Evolutionary conservation across 129 eudicot species (phyloP).

Genomic region (Arctium lappa): DNA sequence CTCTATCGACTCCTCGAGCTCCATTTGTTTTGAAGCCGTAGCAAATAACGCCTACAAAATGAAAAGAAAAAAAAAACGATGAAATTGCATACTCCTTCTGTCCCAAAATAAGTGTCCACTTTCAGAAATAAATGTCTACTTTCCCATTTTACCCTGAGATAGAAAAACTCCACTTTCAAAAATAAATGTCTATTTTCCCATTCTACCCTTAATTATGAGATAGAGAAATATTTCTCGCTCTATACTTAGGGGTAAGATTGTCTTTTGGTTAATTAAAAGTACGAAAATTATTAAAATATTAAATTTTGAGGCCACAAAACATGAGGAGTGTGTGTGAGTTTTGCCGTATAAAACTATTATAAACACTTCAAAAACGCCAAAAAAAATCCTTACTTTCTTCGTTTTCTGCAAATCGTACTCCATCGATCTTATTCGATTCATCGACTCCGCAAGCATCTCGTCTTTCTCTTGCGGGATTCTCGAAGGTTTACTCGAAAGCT

Average conservation of each 20-base stretch:
- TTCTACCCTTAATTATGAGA: too few relatives aligned
- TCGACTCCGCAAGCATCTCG: slow-evolving; percentile 65
- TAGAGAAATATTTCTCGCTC: too few relatives aligned
- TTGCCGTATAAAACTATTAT: neutral
- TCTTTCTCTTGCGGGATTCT: slow-evolving; percentile 89
- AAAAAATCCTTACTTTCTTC: slow-evolving; percentile 45
- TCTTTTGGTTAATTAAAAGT: too few relatives aligned
- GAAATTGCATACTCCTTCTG: neutral
- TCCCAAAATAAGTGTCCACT: too few relatives aligned
- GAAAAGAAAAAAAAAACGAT: neutral
- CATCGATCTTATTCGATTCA: slow-evolving; percentile 78
- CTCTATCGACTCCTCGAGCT: slow-evolving; percentile 85
- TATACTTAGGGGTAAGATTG: too few relatives aligned
- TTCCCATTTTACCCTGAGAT: too few relatives aligned
- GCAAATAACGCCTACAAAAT: slow-evolving; percentile 68
- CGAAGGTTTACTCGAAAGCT: slow-evolving; percentile 67
- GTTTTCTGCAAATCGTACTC: slow-evolving; percentile 97
- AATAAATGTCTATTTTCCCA: too few relatives aligned
- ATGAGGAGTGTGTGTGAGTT: too few relatives aligned
- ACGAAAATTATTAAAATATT: too few relatives aligned
- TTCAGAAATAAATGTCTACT: too few relatives aligned
- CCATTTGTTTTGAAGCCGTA: slow-evolving; percentile 91
- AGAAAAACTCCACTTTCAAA: too few relatives aligned
- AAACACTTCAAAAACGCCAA: neutral
- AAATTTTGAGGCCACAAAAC: too few relatives aligned